Evolutionary conservation across 2,329 filamentous ascomycete genomes (phyloP).

Genomic region (Exophiala calicioides): DNA sequence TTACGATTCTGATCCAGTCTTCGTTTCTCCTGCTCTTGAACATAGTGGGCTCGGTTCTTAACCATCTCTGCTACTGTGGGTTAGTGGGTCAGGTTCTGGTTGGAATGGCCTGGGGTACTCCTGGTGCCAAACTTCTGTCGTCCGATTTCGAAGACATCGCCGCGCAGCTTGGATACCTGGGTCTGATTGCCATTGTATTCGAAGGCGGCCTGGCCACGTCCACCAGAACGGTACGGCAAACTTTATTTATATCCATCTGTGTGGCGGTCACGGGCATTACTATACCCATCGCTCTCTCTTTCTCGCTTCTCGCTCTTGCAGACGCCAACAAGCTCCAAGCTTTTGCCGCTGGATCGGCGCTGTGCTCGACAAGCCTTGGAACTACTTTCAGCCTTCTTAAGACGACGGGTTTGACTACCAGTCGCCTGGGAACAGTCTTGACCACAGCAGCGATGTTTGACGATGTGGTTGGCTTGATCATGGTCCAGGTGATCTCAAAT

Average conservation of each 20-base stretch:
- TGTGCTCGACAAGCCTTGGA: constrained; percentile 73
- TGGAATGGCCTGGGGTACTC: constrained; percentile 69
- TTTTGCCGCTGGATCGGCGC: constrained; percentile 71
- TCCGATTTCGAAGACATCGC: constrained; percentile 55
- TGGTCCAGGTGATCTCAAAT: constrained; percentile 73
- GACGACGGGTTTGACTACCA: constrained; percentile 59
- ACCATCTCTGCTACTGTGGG: constrained; percentile 66
- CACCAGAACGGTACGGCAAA: constrained; percentile 57
- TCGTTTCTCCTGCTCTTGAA: constrained; percentile 67
- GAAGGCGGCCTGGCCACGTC: constrained; percentile 65
- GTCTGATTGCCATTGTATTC: constrained; percentile 70
- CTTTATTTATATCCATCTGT: constrained; percentile 59
- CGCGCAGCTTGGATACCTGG: constrained; percentile 70
- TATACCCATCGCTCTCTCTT: constrained; percentile 66
- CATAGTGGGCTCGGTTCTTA: constrained; percentile 56
- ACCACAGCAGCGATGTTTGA: constrained; percentile 78
- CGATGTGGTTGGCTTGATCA: constrained; percentile 69
- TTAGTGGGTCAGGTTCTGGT: constrained; percentile 71
- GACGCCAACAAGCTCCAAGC: constrained; percentile 59
- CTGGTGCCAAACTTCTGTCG: constrained; percentile 63
- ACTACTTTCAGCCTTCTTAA: constrained; percentile 67
- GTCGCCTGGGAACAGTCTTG: constrained; percentile 62
- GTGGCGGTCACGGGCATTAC: constrained; percentile 68
- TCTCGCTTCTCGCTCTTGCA: constrained; percentile 55
- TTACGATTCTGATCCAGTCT: constrained; percentile 59